Evolutionary conservation across 1,139 yeast species (phyloP).

Genomic region (Hansenula sp.): DNA sequence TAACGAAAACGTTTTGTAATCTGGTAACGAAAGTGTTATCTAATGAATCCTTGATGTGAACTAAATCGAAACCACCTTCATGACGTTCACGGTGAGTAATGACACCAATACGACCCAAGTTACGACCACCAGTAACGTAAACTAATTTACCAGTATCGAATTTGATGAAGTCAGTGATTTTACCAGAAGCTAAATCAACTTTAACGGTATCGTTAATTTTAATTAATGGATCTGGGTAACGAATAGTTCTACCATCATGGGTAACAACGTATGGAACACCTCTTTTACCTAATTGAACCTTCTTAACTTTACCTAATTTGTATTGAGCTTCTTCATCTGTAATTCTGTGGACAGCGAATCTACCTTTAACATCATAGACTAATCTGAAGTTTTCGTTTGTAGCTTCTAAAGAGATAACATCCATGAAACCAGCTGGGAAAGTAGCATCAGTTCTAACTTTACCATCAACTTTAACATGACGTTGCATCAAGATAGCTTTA

Average conservation of each 20-base stretch:
- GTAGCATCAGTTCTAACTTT: constrained; percentile 99
- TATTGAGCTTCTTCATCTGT: constrained; percentile 97
- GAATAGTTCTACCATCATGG: constrained; percentile 99
- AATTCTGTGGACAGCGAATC: constrained; percentile 99
- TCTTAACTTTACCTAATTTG: constrained; percentile 97
- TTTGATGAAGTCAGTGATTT: constrained; percentile 86
- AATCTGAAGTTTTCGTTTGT: constrained; percentile 99
- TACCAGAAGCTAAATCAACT: constrained; percentile 93
- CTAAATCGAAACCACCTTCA: constrained; percentile 99
- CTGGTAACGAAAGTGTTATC: constrained; percentile 99
- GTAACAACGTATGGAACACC: constrained; percentile 97
- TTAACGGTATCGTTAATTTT: constrained; percentile 96
- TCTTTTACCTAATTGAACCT: constrained; percentile 96
- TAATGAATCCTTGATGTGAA: constrained; percentile 95
- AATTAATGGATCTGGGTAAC: constrained; percentile 98
- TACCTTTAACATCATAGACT: constrained; percentile 96
- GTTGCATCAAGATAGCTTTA: constrained; percentile 98
- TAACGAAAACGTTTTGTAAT: constrained; percentile 92
- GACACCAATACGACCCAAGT: constrained; percentile 99
- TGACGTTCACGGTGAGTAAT: constrained; percentile 98
- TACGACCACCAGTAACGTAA: constrained; percentile 99
- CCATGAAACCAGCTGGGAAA: constrained; percentile 99
- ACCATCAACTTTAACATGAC: constrained; percentile 98
- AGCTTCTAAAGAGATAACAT: constrained; percentile 93
- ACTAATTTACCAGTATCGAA: constrained; percentile 95